Evolutionary conservation across 208 protist species (phyloP).

Genomic region (Leishmania turanica): DNA sequence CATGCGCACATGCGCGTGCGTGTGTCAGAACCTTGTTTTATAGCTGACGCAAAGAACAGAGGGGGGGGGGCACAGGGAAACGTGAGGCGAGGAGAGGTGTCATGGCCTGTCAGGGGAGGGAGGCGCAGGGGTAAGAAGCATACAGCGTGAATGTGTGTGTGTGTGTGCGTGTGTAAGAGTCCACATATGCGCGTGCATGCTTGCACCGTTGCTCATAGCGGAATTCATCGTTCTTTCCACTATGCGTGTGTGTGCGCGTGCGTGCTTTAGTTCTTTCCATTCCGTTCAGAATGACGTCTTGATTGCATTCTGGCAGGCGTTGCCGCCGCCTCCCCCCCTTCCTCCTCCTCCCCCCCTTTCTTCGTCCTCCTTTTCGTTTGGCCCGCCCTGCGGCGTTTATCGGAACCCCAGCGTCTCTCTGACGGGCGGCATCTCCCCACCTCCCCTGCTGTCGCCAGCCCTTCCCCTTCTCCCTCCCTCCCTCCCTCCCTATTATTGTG

Average conservation of each 20-base stretch:
- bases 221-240: not conserved
- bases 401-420: not conserved
- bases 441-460: not conserved
- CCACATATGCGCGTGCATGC: not conserved
- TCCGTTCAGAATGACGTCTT: too few species aligned
- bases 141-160: not conserved
- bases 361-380: slow-evolving; percentile 23
- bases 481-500: not conserved
- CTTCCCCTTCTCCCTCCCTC: not conserved
- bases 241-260: not conserved
- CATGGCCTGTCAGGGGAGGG: not conserved
- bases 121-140: not conserved
- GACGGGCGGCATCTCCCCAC: not conserved
- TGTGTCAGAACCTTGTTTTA: not conserved
- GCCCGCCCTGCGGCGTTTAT: slow-evolving; percentile 8
- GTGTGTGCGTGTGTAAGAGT: not conserved
- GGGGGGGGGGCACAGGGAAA: not conserved
- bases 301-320: not conserved
- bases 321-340: not conserved
- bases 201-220: not conserved
- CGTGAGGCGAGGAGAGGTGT: not conserved
- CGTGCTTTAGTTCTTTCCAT: not conserved
- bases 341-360: slow-evolving; percentile 21
- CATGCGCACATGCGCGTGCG: not conserved
- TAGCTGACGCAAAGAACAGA: not conserved